Evolutionary conservation across 176 grass and related monocot species (phyloP).

Genomic region (Olyra latifolia): DNA sequence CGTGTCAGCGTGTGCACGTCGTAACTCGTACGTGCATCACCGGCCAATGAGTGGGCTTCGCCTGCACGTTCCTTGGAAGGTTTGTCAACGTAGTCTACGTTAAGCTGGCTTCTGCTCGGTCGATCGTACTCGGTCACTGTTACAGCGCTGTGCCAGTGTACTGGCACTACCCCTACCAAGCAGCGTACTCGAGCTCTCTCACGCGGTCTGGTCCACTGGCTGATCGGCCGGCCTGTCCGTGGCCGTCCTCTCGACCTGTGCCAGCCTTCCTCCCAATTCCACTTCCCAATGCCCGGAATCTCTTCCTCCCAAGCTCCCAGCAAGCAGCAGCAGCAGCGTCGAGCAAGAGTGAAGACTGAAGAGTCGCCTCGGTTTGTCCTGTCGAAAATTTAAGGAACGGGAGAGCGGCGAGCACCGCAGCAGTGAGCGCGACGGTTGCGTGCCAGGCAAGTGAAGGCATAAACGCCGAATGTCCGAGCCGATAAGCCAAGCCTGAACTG

Average conservation of each 20-base stretch:
- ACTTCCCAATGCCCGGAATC: slow-evolving; percentile 32
- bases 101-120: no score
- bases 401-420: background rate
- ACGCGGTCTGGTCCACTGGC: background rate
- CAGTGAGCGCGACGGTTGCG: background rate
- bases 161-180: background rate
- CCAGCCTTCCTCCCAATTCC: background rate
- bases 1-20: background rate
- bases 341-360: background rate
- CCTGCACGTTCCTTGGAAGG: background rate
- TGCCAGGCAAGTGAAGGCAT: slow-evolving; percentile 24
- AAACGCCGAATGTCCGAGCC: slow-evolving; percentile 16
- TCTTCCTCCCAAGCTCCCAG: background rate
- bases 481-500: background rate
- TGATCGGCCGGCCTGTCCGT: background rate
- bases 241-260: background rate
- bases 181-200: background rate
- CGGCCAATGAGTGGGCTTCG: background rate
- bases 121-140: background rate
- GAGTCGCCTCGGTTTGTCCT: slow-evolving; percentile 7
- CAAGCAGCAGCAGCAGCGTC: background rate
- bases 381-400: background rate
- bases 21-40: background rate
- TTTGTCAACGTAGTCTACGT: background rate
- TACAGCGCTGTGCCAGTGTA: background rate